These are phyloP conservation scores for Ramicandelaber brevisporus DNA, from an alignment of 192 early-diverging fungal genomes.

Conservation along the genomic window DNA sequence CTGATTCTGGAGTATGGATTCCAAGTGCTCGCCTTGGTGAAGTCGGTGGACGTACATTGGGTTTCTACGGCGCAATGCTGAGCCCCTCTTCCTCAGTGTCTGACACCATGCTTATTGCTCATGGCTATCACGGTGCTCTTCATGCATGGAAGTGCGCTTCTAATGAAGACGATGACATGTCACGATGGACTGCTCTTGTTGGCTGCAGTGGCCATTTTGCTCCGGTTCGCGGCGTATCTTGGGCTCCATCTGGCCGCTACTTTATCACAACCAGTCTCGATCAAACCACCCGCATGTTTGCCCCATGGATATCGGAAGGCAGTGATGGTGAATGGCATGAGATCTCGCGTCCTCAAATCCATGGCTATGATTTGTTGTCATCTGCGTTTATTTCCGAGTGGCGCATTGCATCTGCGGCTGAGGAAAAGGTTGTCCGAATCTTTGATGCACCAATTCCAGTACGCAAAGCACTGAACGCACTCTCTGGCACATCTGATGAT, in stretches of 20 bases:
- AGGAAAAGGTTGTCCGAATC: conserved; percentile 82
- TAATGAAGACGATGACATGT: neutral
- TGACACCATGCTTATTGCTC: conserved; percentile 35
- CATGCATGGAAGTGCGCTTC: conserved; percentile 36
- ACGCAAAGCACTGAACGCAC: conserved; percentile 25
- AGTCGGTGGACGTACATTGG: conserved; percentile 53
- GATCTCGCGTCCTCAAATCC: conserved; percentile 80
- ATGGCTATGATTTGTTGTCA: conserved; percentile 83
- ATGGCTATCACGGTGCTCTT: conserved; percentile 62
- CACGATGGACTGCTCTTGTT: conserved; percentile 36
- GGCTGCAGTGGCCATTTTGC: conserved; percentile 62
- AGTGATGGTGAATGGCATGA: conserved; percentile 52
- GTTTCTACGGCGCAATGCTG: conserved; percentile 57
- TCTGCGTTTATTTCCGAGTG: conserved; percentile 47
- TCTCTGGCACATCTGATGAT: neutral
- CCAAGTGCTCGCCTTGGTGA: conserved; percentile 67
- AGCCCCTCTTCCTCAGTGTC: conserved; percentile 35
- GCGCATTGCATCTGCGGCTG: conserved; percentile 64
- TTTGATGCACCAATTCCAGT: conserved; percentile 68
- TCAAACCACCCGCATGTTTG: conserved; percentile 68
- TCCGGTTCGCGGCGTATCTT: conserved; percentile 49
- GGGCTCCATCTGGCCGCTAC: conserved; percentile 53
- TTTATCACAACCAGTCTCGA: conserved; percentile 58
- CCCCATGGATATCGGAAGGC: conserved; percentile 29
- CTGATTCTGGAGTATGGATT: conserved; percentile 57